A percentile compares a stretch with the other conserved stretches of the same genome.
phyloP scores from a whole-genome alignment of 2,329 filamentous ascomycete species.

The Leptographium wingfieldii region DNA sequence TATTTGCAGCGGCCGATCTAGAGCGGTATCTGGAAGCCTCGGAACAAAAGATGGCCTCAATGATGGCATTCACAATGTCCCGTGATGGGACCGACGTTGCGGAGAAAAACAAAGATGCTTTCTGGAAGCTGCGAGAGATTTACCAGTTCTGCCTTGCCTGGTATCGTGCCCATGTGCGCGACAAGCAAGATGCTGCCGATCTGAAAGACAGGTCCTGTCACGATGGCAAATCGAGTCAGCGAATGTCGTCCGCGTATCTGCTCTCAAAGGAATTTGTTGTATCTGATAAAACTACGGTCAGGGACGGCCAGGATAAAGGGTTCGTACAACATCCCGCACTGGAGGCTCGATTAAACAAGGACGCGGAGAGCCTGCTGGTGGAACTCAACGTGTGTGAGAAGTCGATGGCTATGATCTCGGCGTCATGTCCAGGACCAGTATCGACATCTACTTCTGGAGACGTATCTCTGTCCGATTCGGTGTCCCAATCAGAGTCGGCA shows the following conservation, averaged over 20 bases:
- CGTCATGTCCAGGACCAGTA: background rate
- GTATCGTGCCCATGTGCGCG: slow-evolving; percentile 6
- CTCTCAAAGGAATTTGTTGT: slow-evolving; percentile 1
- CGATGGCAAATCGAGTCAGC: background rate
- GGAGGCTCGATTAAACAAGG: background rate
- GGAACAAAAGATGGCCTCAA: slow-evolving; percentile 6
- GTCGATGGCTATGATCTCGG: background rate
- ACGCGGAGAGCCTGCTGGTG: slow-evolving; percentile 1
- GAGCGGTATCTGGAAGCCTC: slow-evolving; percentile 8
- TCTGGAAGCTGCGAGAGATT: slow-evolving; percentile 11
- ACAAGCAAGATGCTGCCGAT: background rate
- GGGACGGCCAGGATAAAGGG: background rate
- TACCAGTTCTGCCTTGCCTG: slow-evolving; percentile 7
- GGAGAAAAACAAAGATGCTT: slow-evolving; percentile 6
- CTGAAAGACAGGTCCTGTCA: background rate
- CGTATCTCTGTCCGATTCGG: background rate
- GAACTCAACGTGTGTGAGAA: background rate
- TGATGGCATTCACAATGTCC: background rate
- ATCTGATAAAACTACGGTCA: background rate
- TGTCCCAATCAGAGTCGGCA: background rate
- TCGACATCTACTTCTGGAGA: background rate
- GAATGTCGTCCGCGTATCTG: slow-evolving; percentile 4
- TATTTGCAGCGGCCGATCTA: slow-evolving; percentile 7
- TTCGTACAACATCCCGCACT: background rate
- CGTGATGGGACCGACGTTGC: background rate